Conservation (phyloP, 75 land plant species). For the Gnetum montanum region DNA sequence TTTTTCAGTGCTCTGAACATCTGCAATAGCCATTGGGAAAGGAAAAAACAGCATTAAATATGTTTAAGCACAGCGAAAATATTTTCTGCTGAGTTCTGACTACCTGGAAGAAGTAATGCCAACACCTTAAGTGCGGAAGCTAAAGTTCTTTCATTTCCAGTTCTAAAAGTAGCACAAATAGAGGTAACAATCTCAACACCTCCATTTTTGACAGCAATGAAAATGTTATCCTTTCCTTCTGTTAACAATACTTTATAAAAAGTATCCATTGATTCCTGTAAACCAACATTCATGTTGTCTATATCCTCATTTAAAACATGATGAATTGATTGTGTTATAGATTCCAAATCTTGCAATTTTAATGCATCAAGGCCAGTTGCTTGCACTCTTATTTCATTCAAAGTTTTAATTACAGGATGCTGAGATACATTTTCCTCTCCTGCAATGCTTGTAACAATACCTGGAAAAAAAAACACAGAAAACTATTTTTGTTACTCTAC, state of each 20-base stretch:
- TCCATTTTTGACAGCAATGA: slow-evolving; percentile 61
- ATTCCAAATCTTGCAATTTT: slow-evolving; percentile 1
- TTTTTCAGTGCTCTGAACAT: slow-evolving; percentile 43
- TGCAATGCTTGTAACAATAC: slow-evolving; percentile 53
- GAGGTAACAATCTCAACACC: slow-evolving; percentile 49
- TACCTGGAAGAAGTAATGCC: slow-evolving; percentile 44
- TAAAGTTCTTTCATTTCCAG: slow-evolving; percentile 7
- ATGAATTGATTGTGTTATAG: not conserved
- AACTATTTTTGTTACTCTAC: too few species aligned
- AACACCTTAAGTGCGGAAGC: slow-evolving; percentile 30
- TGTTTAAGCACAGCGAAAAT: too few species aligned
- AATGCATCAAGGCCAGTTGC: slow-evolving; percentile 4
- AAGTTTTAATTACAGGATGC: slow-evolving; percentile 45
- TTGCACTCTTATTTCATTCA: slow-evolving; percentile 31
- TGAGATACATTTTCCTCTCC: slow-evolving; percentile 30
- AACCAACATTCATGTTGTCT: slow-evolving; percentile 2
- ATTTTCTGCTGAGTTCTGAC: not conserved
- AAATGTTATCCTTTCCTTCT: slow-evolving; percentile 43
- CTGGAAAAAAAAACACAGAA: slow-evolving; percentile 25
- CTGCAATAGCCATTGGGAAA: slow-evolving; percentile 46
- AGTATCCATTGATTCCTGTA: slow-evolving; percentile 30
- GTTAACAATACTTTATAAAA: slow-evolving; percentile 23
- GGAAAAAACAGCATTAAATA: too few species aligned
- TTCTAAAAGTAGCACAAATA: slow-evolving; percentile 31
- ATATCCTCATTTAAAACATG: slow-evolving; percentile 2